Base-by-base conservation (phyloP, 2,329 filamentous ascomycete species). In the Diaporthe velutina region DNA sequence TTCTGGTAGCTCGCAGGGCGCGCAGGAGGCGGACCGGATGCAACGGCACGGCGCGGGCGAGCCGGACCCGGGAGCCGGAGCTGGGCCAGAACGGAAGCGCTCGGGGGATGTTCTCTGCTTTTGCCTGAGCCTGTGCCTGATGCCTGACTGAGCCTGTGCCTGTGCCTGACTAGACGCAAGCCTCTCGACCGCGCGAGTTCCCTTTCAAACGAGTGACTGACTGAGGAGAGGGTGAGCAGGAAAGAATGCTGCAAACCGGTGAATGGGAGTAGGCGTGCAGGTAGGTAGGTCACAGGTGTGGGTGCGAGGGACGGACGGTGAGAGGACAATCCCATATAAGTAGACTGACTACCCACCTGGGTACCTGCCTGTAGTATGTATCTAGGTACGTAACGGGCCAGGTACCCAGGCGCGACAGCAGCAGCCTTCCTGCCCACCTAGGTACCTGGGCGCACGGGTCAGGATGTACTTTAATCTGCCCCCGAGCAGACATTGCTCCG, bases 41-140 rank as follows among this genome's bases (percentile, higher is more conserved):
- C 22, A 22, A 28, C 58, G 58, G 58, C 35, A 35, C 19, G 28
- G 42, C 17, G 42, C 42, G 42, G 12, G 61, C 42, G 42, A 35
- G 61, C 28, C 28, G 61, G 60, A 50, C 28, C 61, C 19, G 61
- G 42, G 28, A 50, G 61, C 61, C 42, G 42, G 61, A 35, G 42
- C 25, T 45, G 42, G 28, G 19, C n/a, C 40, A 15, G 6, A 10
- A 38, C 55, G 33, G 55, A 38, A n/a, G n/a, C n/a, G 57, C 57
- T 33, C 52, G 52, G 52, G 52, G 52, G 28, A 19, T 30, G 52
- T 55, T 55, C 52, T 55, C 25, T 15, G n/a, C 45, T 19, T 48
- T n/a, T n/a, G 45, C 45, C 17, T 48, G 45, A 19, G 40, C 40
- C 15, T 42, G 17, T 52, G 12, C 8, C 12, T n/a, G 48, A 9